Base-by-base conservation (phyloP, 345 rosid species). In the Citrus sp. region DNA sequence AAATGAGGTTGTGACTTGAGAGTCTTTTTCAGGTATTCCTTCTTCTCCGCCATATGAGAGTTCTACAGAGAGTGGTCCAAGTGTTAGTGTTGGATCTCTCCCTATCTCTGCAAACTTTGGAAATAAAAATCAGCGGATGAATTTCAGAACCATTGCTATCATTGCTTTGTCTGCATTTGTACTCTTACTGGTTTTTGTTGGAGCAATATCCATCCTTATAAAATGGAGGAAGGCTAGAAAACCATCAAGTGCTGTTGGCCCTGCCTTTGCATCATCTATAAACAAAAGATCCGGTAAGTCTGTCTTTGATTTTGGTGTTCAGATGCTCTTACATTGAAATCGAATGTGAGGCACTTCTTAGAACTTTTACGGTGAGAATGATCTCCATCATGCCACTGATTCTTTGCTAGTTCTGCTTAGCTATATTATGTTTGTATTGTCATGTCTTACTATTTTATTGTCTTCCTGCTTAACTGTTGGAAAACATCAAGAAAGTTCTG, bases 181-280 rank as follows among this genome's bases (percentile, higher is more conserved):
- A 27, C 86, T 97, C 81, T 54, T 89, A 65, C 66, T 93, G 88
- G 93, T 94, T 83, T 79, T 93, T 61, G 77, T 88, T 87, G 98
- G 92, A 78, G 92, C 91, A 79, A 67, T 93, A 76, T 86, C 87
- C 76, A 60, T 94, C 80, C 79, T 91, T 49, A 70, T 91, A 76
- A 93, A 89, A 82, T 93, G 98, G 98, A 92, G 86, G 84, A 92
- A 86, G 82, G 79, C 79, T 83, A 92, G 96, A 82, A 92, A 89
- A 85, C 91, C 92, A 65, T 94, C 97, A n/a, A 91, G 82, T 86
- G 97, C 97, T 74, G 93, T 92, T 79, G 94, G 95, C 83, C 98
- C 97, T 9, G 83, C 86, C 62, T 87, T 91, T 80, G 73, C 88
- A 61, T 86, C 91, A 64, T 87, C 98, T 28, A 83, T 90, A 68